Base-by-base conservation (phyloP, 2,329 filamentous ascomycete species). In the Neofusicoccum cordaticola region DNA sequence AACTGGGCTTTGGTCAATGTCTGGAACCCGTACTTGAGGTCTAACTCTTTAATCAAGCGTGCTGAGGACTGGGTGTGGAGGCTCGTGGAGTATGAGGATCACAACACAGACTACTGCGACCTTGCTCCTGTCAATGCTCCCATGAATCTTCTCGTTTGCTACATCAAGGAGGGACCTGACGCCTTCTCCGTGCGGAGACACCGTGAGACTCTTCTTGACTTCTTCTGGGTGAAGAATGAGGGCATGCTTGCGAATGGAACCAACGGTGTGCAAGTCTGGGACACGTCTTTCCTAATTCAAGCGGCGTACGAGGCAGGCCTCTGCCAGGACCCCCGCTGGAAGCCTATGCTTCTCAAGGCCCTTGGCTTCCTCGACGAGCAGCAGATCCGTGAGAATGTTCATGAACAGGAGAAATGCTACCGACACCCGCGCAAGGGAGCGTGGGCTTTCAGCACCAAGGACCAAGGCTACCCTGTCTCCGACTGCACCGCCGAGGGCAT, bases 251-350 rank as follows among this genome's bases (percentile, higher is more conserved):
- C 90, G 78, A 97, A 97, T 71, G 95, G 95, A 42, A 99, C 95
- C 8, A 98, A 99, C 70, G 95, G 95, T n/a, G 93, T 98, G 1
- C 95, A 99, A 77, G 90, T 88, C 68, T 99, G 95, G 95, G 95
- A 99, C 74, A 99, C 95, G 0, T 86, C 93, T 0, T 98, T 98
- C 73, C 81, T 90, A 17, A 92, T 97, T 39, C 93, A 97, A 76
- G 89, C 91, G 0, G 86, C 91, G 5, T 85, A 92, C 61, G 91
- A 92, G 56, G 88, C 91, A 6, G 92, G 91, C 0, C 84, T 97
- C 31, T 88, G 90, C n/a, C 80, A 88, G 35, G 87, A 96, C 53
- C 82, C 88, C 12, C 87, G 89, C 70, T 97, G 91, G 87, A 86
- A 85, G 44, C 88, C 90, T 0, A 96, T 97, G 90, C 84, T 99